Base-by-base conservation (phyloP, 1,139 yeast genomes). In the Lodderomyces metapsilosis region DNA sequence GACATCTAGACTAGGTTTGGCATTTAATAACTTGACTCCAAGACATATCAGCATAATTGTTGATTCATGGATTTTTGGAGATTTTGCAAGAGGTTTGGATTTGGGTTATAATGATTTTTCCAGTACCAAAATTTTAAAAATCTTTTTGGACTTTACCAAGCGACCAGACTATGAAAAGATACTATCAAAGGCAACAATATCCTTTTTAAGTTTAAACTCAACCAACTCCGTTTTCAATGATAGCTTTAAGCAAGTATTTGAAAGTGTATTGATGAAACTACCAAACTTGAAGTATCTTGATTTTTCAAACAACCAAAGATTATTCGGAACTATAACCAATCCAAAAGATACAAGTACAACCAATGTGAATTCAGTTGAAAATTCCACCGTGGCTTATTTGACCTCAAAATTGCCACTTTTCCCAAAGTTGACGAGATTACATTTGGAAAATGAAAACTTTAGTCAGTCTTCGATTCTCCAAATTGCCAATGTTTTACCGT, bases 141-240 rank as follows among this genome's bases (percentile, higher is more conserved):
- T 59, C 3, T 43, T 70, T 4, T 44, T 61, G 23, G 68, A 65
- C 7, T 44, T 47, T 33, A 25, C 45, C 3, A 56, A 53, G 18
- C 48, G 49, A 1, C 51, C 57, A 2, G 53, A 49, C 7, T 62
- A 61, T 41, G 35, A 28, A 18, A 40, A 51, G 4, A 44, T 48
- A 17, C 21, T 69, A 1, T 39, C 54, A 4, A 55, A 70, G 12
- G 59, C 70, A 6, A 61, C 72, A 13, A 56, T 83, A 43, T 66
- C 72, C 13, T 85, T 84, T 51, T 70, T 88, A 35, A 85, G 95
- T 13, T 63, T 89, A 40, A 84, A 87, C 57, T 76, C 88, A 10
- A 83, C 95, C 3, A 72, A 77, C 41, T 62, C 87, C 5, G 49
- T 58, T 27, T 69, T 66, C 45, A 55, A 61, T 8, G 64, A 62